Conservation (phyloP, 129 eudicot species). For the Tanacetum coccineum region DNA sequence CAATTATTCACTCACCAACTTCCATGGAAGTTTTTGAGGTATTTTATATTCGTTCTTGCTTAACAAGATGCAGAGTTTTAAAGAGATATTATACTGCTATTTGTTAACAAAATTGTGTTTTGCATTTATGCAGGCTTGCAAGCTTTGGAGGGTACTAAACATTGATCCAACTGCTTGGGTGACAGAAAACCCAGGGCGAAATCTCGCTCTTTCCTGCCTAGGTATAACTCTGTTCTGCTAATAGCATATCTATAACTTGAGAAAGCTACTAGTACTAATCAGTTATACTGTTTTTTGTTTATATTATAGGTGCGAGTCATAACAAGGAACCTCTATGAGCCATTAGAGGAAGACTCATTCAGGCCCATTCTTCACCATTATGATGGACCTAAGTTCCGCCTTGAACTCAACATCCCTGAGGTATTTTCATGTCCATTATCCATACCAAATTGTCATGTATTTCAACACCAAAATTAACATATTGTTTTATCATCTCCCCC, state of each 20-base stretch:
- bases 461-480: background rate
- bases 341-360: slow-evolving; percentile 89
- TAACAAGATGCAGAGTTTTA: background rate
- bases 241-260: no score
- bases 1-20: slow-evolving; percentile 97
- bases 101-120: background rate
- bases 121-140: slow-evolving; percentile 55
- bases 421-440: slow-evolving; percentile 29
- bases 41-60: background rate
- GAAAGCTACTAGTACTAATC: no score
- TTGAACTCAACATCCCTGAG: slow-evolving; percentile 88
- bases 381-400: slow-evolving; percentile 97
- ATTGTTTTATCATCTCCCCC: no score
- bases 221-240: slow-evolving; percentile 41
- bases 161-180: slow-evolving; percentile 89
- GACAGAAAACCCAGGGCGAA: slow-evolving; percentile 78
- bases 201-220: slow-evolving; percentile 96
- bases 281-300: no score
- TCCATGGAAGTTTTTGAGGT: slow-evolving; percentile 94
- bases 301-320: slow-evolving; percentile 62
- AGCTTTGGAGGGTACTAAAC: slow-evolving; percentile 90
- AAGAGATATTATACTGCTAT: background rate
- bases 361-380: slow-evolving; percentile 97
- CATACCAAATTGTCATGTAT: background rate
- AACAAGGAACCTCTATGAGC: slow-evolving; percentile 71